Conservation (phyloP, 163 green algal species). For the Chlamydomonas reinhardtii region DNA sequence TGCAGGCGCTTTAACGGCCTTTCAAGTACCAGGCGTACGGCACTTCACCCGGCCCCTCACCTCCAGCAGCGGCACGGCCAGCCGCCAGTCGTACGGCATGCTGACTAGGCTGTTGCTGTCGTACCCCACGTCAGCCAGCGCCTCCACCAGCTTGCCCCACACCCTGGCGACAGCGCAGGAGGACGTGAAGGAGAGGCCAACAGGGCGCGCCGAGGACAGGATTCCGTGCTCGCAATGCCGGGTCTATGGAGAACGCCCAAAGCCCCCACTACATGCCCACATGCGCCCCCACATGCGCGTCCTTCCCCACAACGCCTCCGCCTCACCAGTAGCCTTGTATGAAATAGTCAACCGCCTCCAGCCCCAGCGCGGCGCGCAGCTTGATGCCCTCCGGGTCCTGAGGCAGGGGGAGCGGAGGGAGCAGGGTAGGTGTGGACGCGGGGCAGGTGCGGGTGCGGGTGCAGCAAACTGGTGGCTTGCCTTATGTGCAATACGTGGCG, state of each 20-base stretch:
- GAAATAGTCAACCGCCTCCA: conserved; percentile 89
- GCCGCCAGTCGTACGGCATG: conserved; percentile 89
- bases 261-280: too few species aligned
- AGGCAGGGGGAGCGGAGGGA: neutral
- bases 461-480: too few species aligned
- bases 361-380: conserved; percentile 74
- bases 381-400: conserved; percentile 80
- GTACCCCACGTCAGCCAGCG: conserved; percentile 81
- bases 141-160: conserved; percentile 80
- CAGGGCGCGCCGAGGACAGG: too few species aligned
- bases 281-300: too few species aligned
- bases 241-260: too few species aligned
- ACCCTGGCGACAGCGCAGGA: conserved; percentile 49
- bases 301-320: neutral
- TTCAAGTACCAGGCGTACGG: too few species aligned
- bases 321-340: conserved; percentile 69
- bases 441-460: too few species aligned
- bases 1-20: too few species aligned
- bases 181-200: too few species aligned
- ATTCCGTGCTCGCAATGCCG: too few species aligned
- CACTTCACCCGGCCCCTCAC: conserved; percentile 7
- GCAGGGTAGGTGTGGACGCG: neutral
- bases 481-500: too few species aligned
- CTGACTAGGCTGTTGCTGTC: conserved; percentile 75
- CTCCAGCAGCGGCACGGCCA: conserved; percentile 79